These are phyloP conservation scores for Coemansia sp. DNA, from an alignment of 192 early-diverging fungal species.

Conservation along the genomic window DNA sequence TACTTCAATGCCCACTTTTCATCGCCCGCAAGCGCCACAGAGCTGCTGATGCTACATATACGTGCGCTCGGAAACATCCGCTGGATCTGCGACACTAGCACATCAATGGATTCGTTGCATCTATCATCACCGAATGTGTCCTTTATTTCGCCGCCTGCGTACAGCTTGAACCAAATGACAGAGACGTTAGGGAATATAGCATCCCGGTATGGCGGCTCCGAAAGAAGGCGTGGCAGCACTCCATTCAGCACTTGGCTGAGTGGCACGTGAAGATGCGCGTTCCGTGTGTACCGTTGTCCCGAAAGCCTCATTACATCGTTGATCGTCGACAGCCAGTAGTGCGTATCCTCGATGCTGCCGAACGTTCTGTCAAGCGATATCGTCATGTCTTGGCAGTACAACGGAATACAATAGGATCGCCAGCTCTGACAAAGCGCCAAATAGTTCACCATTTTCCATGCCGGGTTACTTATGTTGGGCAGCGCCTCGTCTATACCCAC, in stretches of 20 bases:
- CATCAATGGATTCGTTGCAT: neutral
- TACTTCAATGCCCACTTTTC: neutral
- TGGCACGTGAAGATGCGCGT: constrained; percentile 18
- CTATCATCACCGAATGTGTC: neutral
- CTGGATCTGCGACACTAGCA: constrained; percentile 2
- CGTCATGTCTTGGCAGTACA: constrained; percentile 22
- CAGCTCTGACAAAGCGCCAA: constrained; percentile 23
- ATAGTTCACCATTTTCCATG: constrained; percentile 33
- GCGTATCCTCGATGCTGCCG: constrained; percentile 7
- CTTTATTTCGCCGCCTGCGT: neutral
- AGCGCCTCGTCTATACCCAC: neutral
- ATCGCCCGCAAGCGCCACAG: constrained; percentile 3
- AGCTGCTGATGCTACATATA: constrained; percentile 9
- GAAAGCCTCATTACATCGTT: neutral
- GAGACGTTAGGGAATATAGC: constrained; percentile 6
- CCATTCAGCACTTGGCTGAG: constrained; percentile 12
- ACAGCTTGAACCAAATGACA: constrained; percentile 10
- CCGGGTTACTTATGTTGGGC: constrained; percentile 19
- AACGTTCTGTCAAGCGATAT: constrained; percentile 5
- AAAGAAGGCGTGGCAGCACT: neutral
- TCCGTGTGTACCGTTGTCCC: constrained; percentile 11
- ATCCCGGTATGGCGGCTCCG: neutral
- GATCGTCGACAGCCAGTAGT: constrained; percentile 16
- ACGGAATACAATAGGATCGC: constrained; percentile 15
- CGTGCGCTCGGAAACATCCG: constrained; percentile 22